Base-by-base conservation (phyloP, 2,329 filamentous ascomycete genomes). In the Microcyclosporella mali region DNA sequence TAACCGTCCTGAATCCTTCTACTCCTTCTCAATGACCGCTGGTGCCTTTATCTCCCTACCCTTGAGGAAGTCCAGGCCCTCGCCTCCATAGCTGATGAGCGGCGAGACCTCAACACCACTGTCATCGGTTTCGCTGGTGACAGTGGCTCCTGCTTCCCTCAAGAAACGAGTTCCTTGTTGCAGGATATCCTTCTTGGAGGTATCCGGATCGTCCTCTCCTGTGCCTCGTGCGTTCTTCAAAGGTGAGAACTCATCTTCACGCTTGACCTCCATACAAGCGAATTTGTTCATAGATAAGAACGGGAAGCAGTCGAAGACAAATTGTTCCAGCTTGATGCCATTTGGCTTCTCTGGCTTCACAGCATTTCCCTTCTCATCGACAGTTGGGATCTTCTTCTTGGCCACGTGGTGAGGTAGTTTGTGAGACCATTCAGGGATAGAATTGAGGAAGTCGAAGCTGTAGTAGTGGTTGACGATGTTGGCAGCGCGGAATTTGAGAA, bases 391-490 rank as follows among this genome's bases (percentile, higher is more conserved):
- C 85, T 98, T 98, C 84, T 98, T 98, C 67, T 85, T 82, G 33
- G 92, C 92, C 51, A 98, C 82, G 73, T 98, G 92, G 67, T 97
- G 92, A 12, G 90, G 90, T 40, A 98, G 79, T 66, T 83, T 81
- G 70, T 88, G 77, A 14, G 79, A 81, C 86, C 88, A 95, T 57
- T 81, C 71, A 45, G 92, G 88, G 57, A 95, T 95, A 51, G 80
- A 84, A 66, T 95, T 85, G 37, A 98, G 78, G 77, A 95, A 97
- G 55, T 78, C 72, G 74, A 89, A 90, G 35, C 88, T 94, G 74
- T 98, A 98, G 79, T 97, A 98, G 77, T 98, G 92, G 76, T 98
- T 98, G 71, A 98, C 92, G 58, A 98, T 98, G 74, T 98, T 98
- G 61, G 90, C 92, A 45, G 92, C 90, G 50, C 92, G 85, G 81